These are phyloP conservation scores for Thermomyces lanuginosus DNA, from an alignment of 2,329 filamentous ascomycete genomes.

Conservation along the genomic window DNA sequence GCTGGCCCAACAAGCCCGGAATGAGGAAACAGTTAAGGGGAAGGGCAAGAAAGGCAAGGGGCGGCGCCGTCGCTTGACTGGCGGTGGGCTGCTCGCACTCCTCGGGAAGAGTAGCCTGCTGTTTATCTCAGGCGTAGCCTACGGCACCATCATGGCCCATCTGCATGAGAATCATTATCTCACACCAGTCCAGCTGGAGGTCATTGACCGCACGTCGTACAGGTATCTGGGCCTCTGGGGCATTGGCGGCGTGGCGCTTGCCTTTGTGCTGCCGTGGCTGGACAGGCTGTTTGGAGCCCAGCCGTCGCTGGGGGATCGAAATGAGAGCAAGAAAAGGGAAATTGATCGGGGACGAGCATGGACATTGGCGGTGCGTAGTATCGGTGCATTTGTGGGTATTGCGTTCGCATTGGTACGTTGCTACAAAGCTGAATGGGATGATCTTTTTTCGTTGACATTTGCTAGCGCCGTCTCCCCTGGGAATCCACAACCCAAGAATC, in stretches of 20 bases:
- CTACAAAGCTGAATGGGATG: not conserved
- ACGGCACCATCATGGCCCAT: constrained; percentile 65
- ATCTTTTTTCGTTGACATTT: constrained; percentile 3
- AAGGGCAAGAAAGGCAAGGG: not conserved
- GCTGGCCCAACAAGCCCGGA: constrained; percentile 1
- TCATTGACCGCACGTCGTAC: constrained; percentile 40
- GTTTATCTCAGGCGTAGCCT: constrained; percentile 64
- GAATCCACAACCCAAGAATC: constrained; percentile 88
- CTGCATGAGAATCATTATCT: constrained; percentile 54
- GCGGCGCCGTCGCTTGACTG: constrained; percentile 23
- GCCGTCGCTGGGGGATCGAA: constrained; percentile 8
- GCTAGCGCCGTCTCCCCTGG: constrained; percentile 69
- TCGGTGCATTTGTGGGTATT: constrained; percentile 57
- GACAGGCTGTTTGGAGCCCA: constrained; percentile 56
- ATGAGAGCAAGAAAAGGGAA: constrained; percentile 10
- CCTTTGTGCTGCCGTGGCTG: constrained; percentile 67
- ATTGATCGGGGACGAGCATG: constrained; percentile 34
- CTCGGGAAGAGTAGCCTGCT: constrained; percentile 46
- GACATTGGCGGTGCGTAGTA: constrained; percentile 53
- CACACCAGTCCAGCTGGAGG: constrained; percentile 44
- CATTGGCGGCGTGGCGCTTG: constrained; percentile 56
- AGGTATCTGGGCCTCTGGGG: constrained; percentile 71
- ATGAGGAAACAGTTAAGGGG: constrained; percentile 14
- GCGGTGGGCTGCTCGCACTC: constrained; percentile 37
- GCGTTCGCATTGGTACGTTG: constrained; percentile 64